These are phyloP conservation scores for Agrocybe praecox DNA, from an alignment of 768 basidiomycete genomes.

Conservation along the genomic window DNA sequence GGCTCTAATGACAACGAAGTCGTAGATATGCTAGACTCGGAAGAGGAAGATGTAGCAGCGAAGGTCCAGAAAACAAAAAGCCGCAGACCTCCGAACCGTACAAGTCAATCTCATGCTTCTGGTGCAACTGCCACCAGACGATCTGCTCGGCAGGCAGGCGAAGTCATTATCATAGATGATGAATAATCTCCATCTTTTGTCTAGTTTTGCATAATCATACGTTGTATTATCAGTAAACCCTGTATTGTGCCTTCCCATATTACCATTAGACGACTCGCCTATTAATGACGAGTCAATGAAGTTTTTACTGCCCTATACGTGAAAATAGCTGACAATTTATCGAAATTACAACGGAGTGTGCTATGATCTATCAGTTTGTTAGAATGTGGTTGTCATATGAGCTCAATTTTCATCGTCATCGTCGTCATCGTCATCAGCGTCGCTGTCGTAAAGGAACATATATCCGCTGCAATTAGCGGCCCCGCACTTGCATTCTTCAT, in stretches of 20 bases:
- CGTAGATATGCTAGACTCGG: constrained; percentile 30
- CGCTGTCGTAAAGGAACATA: constrained; percentile 19
- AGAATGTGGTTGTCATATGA: too few species aligned
- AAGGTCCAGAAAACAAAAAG: constrained; percentile 17
- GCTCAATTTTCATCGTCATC: constrained; percentile 11
- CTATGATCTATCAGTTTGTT: too few species aligned
- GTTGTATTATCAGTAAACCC: too few species aligned
- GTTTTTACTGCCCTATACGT: too few species aligned
- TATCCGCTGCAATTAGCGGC: constrained; percentile 11
- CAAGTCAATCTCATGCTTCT: constrained; percentile 6
- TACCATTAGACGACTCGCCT: too few species aligned
- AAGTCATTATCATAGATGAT: constrained; percentile 46
- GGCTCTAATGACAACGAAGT: constrained; percentile 11
- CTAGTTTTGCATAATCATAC: neutral
- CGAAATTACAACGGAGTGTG: too few species aligned
- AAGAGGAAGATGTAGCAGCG: constrained; percentile 19
- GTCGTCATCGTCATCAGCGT: constrained; percentile 29
- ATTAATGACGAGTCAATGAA: too few species aligned
- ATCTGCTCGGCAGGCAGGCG: constrained; percentile 26
- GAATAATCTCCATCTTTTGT: neutral
- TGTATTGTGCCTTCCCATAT: too few species aligned
- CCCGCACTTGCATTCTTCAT: constrained; percentile 19
- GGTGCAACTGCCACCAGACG: constrained; percentile 16
- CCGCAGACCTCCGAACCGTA: constrained; percentile 16
- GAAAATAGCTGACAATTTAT: too few species aligned